These are phyloP conservation scores for Phyllosticta ampelicida DNA, from an alignment of 2,329 filamentous ascomycete genomes.

Conservation along the genomic window DNA sequence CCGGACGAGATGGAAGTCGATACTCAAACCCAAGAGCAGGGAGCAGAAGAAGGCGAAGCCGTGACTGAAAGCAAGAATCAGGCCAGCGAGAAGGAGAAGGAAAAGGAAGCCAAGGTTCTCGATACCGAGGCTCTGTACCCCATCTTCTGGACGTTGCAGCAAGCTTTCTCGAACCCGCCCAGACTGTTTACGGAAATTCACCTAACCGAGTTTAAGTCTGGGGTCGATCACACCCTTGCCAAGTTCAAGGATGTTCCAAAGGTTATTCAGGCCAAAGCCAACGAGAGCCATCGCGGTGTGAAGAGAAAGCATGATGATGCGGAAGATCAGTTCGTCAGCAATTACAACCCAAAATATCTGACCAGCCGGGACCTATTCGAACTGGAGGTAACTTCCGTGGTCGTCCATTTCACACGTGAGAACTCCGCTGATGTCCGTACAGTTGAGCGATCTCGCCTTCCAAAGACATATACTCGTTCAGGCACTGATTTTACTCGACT, in stretches of 20 bases:
- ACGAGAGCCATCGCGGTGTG: slow-evolving; percentile 35
- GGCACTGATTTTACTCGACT: slow-evolving; percentile 87
- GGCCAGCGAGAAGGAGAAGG: slow-evolving; percentile 34
- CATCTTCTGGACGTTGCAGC: slow-evolving; percentile 86
- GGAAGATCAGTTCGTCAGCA: slow-evolving; percentile 54
- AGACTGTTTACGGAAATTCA: slow-evolving; percentile 62
- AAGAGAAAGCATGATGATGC: slow-evolving; percentile 62
- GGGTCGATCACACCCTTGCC: slow-evolving; percentile 51
- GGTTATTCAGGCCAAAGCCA: slow-evolving; percentile 56
- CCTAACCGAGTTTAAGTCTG: slow-evolving; percentile 54
- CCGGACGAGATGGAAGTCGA: slow-evolving; percentile 59
- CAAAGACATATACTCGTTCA: slow-evolving; percentile 90
- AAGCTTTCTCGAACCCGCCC: slow-evolving; percentile 83
- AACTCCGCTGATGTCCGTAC: slow-evolving; percentile 16
- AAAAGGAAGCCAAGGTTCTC: slow-evolving; percentile 33
- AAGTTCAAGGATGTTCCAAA: slow-evolving; percentile 64
- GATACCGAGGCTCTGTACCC: slow-evolving; percentile 71
- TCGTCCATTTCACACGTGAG: not conserved
- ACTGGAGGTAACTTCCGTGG: slow-evolving; percentile 56
- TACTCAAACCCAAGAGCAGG: slow-evolving; percentile 26
- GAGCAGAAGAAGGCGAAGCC: slow-evolving; percentile 36
- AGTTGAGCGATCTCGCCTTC: slow-evolving; percentile 91
- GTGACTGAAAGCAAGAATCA: slow-evolving; percentile 26
- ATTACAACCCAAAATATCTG: slow-evolving; percentile 95
- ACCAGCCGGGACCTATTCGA: slow-evolving; percentile 96